Base-by-base conservation (phyloP, 2,329 filamentous ascomycete species). In the Plectosphaerella plurivora region DNA sequence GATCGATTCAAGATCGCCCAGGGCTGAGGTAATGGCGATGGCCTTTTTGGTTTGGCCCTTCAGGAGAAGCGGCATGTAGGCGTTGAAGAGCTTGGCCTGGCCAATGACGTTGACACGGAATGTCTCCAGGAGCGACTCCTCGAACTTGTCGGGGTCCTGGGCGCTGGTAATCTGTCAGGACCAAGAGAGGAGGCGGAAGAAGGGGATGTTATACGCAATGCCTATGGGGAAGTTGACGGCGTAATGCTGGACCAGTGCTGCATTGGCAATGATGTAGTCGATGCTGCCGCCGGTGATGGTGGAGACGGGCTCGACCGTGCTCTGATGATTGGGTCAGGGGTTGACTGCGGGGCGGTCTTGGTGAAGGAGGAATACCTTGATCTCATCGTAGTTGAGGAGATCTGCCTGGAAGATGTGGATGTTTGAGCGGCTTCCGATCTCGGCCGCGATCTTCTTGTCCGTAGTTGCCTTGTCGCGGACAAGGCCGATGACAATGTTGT, bases 211-310 rank as follows among this genome's bases (percentile, higher is more conserved):
- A 51, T 63, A 76, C 74, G 73, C 53, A 9, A 60, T 63, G 12
- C 66, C 63, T n/a, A 79, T 63, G 2, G 61, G 50, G 12, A 62
- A 61, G 50, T 55, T 65, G 4, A 54, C 59, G 25, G 68, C 67
- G 22, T 58, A 64, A 0, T 57, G 15, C 1, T 66, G 56, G 12
- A 73, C 54, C 5, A 65, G 58, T 2, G 61, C 79, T 1, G 68
- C 79, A 49, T 83, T 83, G 49, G 72, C 73, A 25, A 83, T 75
- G 6, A 83, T 60, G 54, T 77, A 77, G 61, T 83, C 79, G 6
- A 83, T 55, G 47, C 63, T 61, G 12, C 69, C 33, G 8, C 36
- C 68, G 4, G 65, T 65, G 0, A 68, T 69, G n/a, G 70, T 67
- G n/a, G 61, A 59, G 14, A 66, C 48, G 15, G 58, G 62, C 18